A percentile compares a stretch with the other conserved stretches of the same genome.
Evolutionary conservation across 495 filamentous ascomycete genomes (phyloP).

Genomic region (Clohesyomyces aquaticus): DNA sequence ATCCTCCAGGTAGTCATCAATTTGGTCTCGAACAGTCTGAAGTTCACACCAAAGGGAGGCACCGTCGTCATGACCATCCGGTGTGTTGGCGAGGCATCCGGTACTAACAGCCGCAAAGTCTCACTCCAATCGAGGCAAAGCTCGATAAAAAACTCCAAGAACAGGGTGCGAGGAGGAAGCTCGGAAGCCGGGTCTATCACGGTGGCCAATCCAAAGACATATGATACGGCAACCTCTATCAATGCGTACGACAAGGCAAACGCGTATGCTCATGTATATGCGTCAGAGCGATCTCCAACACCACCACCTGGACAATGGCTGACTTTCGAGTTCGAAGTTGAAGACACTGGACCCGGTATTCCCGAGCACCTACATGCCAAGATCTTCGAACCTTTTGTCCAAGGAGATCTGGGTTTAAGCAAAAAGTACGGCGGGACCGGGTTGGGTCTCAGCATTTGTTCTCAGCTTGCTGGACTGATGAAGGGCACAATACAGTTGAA

Average conservation of each 20-base stretch:
- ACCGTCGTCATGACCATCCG: slow-evolving; percentile 73
- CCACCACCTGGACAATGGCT: slow-evolving; percentile 66
- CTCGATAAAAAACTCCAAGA: slow-evolving; percentile 32
- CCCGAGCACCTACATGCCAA: slow-evolving; percentile 71
- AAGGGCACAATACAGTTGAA: slow-evolving; percentile 72
- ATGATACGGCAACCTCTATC: slow-evolving; percentile 45
- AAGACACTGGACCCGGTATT: slow-evolving; percentile 92
- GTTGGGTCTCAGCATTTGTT: slow-evolving; percentile 86
- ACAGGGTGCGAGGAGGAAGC: slow-evolving; percentile 19
- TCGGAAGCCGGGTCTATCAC: slow-evolving; percentile 28
- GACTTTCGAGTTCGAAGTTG: slow-evolving; percentile 82
- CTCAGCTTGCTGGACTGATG: slow-evolving; percentile 83
- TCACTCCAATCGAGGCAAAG: slow-evolving; percentile 45
- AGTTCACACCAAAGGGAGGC: slow-evolving; percentile 84
- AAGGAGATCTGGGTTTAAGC: slow-evolving; percentile 84
- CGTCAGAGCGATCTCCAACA: slow-evolving; percentile 61
- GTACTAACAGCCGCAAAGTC: slow-evolving; percentile 27
- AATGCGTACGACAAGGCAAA: slow-evolving; percentile 54
- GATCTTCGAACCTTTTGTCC: slow-evolving; percentile 94
- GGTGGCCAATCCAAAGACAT: slow-evolving; percentile 25
- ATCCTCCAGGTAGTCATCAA: slow-evolving; percentile 92
- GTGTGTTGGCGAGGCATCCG: slow-evolving; percentile 63
- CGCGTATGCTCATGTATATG: slow-evolving; percentile 52
- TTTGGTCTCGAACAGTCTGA: slow-evolving; percentile 86
- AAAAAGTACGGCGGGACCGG: slow-evolving; percentile 92